Conservation (phyloP, 177 flowering plant genomes). For the Vitis hybrid region DNA sequence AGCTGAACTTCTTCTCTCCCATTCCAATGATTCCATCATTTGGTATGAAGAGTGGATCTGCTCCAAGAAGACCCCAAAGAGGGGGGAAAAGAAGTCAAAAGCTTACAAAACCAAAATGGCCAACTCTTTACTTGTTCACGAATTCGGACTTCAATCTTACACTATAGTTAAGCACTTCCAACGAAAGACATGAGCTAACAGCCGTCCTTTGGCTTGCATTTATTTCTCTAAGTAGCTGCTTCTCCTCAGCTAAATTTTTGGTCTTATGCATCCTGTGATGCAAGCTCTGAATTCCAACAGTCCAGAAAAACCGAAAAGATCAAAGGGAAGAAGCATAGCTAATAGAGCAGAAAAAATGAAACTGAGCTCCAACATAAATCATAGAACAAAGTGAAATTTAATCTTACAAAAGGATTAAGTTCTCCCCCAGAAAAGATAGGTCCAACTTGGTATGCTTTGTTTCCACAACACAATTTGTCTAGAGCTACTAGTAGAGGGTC, state of each 20-base stretch:
- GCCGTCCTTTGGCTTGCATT: not conserved
- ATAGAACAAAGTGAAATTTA: not conserved
- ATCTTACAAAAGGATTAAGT: constrained; percentile 11
- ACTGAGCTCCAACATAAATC: no score
- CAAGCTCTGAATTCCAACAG: constrained; percentile 4
- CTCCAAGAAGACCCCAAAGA: not conserved
- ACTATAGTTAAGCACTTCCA: not conserved
- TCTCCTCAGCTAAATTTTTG: constrained; percentile 8
- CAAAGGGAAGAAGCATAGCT: not conserved
- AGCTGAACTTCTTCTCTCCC: not conserved
- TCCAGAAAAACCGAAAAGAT: not conserved
- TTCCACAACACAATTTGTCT: constrained; percentile 6
- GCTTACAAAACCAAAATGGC: no score
- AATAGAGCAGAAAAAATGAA: no score
- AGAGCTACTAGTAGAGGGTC: not conserved
- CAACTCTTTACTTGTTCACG: no score
- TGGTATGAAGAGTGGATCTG: not conserved
- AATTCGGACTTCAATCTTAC: not conserved
- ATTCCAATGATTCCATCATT: no score
- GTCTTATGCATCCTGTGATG: constrained; percentile 13
- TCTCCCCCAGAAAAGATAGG: not conserved
- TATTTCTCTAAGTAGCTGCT: constrained; percentile 4
- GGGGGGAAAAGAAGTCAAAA: no score
- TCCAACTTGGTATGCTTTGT: not conserved
- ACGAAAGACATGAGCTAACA: not conserved